These are phyloP conservation scores for Pythium vanterpoolii DNA, from an alignment of 352 stramenopile genomes.

Conservation along the genomic window DNA sequence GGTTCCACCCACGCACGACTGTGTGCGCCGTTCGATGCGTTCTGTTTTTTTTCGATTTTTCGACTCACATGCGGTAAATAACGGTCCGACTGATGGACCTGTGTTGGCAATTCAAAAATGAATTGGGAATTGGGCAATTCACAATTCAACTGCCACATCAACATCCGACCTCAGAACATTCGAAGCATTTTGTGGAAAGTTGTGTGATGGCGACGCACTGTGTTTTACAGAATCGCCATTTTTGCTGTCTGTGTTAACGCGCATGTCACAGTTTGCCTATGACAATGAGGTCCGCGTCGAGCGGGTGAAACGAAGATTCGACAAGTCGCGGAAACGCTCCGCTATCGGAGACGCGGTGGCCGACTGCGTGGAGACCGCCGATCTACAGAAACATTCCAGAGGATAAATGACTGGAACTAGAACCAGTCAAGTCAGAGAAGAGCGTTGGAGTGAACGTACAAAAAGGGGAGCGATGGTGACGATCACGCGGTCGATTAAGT, in stretches of 20 bases:
- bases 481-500: conserved; percentile 66
- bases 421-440: neutral
- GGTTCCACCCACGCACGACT: too few relatives aligned
- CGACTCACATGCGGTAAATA: conserved; percentile 4
- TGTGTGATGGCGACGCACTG: neutral
- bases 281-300: conserved; percentile 53
- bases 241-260: too few relatives aligned
- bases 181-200: neutral
- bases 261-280: conserved; percentile 28
- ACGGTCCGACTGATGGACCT: neutral
- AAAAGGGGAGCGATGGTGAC: conserved; percentile 82
- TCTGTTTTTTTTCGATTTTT: neutral
- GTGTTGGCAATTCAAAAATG: conserved; percentile 21
- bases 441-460: conserved; percentile 33
- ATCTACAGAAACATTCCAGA: conserved; percentile 34
- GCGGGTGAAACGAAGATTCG: conserved; percentile 28
- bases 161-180: neutral
- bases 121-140: conserved; percentile 10
- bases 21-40: neutral
- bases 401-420: neutral
- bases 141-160: conserved; percentile 19
- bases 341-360: conserved; percentile 19
- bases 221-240: too few relatives aligned
- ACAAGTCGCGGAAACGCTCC: conserved; percentile 34
- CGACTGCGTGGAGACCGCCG: conserved; percentile 52